Evolutionary conservation across 305 asterid species (phyloP).

Genomic region (Fraxinus baroniana): DNA sequence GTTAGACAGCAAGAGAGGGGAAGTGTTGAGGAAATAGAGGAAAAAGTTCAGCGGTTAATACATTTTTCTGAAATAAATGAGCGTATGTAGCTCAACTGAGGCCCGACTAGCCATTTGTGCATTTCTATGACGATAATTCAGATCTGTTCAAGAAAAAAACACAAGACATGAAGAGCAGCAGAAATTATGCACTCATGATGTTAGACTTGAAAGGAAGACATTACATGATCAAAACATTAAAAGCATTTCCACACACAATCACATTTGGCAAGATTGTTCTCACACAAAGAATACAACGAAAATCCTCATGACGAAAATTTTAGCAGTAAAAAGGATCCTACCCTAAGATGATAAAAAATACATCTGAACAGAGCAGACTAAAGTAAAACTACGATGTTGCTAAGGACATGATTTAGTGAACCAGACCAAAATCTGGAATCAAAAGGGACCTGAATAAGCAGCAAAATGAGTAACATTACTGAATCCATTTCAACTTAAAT

Average conservation of each 20-base stretch:
- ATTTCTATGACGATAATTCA: slow-evolving; percentile 93
- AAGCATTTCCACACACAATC: neutral
- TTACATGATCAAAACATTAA: neutral
- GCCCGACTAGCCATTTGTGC: slow-evolving; percentile 99
- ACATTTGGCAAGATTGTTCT: neutral
- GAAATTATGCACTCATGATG: neutral
- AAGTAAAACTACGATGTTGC: neutral
- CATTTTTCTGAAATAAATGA: slow-evolving; percentile 86
- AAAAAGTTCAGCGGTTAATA: slow-evolving; percentile 24
- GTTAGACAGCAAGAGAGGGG: slow-evolving; percentile 2
- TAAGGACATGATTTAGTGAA: neutral
- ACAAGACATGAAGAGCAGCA: slow-evolving; percentile 23
- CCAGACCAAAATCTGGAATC: slow-evolving; percentile 10
- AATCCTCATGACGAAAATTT: neutral
- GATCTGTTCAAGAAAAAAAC: slow-evolving; percentile 46
- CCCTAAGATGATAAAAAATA: neutral
- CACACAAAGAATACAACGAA: neutral
- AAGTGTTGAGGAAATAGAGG: neutral
- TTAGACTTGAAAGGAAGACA: slow-evolving; percentile 1
- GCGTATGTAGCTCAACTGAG: slow-evolving; percentile 95
- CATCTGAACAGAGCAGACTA: neutral
- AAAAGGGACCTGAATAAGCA: slow-evolving; percentile 10
- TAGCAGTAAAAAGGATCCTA: neutral
- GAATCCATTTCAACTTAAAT: slow-evolving; percentile 3
- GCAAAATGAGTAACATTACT: slow-evolving; percentile 10